These are phyloP conservation scores for Chytridiales sp. DNA, from an alignment of 371 early-diverging fungal species.

Conservation along the genomic window DNA sequence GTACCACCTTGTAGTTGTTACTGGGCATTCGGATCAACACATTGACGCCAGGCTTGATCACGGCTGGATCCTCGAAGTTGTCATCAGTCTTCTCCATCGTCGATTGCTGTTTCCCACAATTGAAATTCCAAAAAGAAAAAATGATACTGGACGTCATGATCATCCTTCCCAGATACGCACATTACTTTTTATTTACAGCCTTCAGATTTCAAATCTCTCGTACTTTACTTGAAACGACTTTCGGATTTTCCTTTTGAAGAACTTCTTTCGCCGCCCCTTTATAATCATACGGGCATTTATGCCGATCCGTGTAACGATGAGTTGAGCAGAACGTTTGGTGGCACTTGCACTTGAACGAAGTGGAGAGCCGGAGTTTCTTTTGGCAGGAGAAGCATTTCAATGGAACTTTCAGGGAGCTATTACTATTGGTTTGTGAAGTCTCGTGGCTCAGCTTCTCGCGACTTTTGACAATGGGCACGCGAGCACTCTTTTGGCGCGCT, in stretches of 20 bases:
- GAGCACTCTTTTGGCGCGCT: slow-evolving; percentile 28
- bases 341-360: slow-evolving; percentile 47
- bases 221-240: slow-evolving; percentile 21
- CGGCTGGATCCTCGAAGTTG: slow-evolving; percentile 34
- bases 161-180: too few relatives aligned
- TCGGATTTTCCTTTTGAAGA: slow-evolving; percentile 46
- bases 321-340: slow-evolving; percentile 36
- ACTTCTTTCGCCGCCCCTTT: slow-evolving; percentile 33
- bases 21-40: slow-evolving; percentile 83
- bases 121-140: background rate
- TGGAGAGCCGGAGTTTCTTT: slow-evolving; percentile 37
- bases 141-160: too few relatives aligned
- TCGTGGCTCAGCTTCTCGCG: slow-evolving; percentile 18
- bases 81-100: slow-evolving; percentile 6
- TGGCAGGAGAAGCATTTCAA: slow-evolving; percentile 30
- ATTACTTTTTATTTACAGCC: too few relatives aligned
- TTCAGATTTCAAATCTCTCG: slow-evolving; percentile 16
- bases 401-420: too few relatives aligned
- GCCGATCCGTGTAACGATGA: slow-evolving; percentile 50
- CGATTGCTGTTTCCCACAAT: background rate
- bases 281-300: slow-evolving; percentile 44
- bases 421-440: too few relatives aligned
- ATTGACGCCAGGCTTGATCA: slow-evolving; percentile 59
- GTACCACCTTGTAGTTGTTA: slow-evolving; percentile 77
- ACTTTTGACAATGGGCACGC: too few relatives aligned